phyloP scores from a whole-genome alignment of 768 basidiomycete species.

The Kwoniella pini region DNA sequence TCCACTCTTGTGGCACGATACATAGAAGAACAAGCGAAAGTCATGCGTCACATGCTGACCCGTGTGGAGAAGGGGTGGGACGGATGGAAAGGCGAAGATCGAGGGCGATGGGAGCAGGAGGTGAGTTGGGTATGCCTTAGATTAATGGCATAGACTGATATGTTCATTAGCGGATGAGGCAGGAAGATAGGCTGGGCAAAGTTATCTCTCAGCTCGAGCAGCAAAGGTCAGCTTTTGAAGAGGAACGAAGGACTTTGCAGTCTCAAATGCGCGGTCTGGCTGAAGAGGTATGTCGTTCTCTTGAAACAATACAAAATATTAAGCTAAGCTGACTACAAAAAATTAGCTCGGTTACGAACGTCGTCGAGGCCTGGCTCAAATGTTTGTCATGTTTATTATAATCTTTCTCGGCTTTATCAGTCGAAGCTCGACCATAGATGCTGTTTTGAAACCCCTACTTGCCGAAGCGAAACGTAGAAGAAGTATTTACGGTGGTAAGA shows the following conservation, averaged over 20 bases:
- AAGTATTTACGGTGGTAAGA: constrained; percentile 19
- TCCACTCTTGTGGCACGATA: constrained; percentile 81
- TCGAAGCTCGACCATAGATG: constrained; percentile 36
- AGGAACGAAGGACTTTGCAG: constrained; percentile 70
- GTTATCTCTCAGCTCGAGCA: constrained; percentile 64
- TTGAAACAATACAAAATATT: neutral
- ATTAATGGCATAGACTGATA: constrained; percentile 7
- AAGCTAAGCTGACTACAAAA: neutral
- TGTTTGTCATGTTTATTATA: constrained; percentile 77
- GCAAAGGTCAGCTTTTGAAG: constrained; percentile 67
- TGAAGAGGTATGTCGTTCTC: constrained; percentile 68
- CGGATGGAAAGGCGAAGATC: constrained; percentile 39
- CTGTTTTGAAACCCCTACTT: constrained; percentile 39
- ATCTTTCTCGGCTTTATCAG: constrained; percentile 81
- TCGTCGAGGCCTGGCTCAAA: constrained; percentile 81
- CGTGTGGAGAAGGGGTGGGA: constrained; percentile 39
- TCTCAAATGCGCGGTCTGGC: constrained; percentile 71
- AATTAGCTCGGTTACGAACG: constrained; percentile 80
- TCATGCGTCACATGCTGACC: constrained; percentile 71
- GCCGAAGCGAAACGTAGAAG: constrained; percentile 37
- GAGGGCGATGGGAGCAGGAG: constrained; percentile 41
- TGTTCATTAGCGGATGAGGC: constrained; percentile 37
- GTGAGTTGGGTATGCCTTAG: constrained; percentile 17
- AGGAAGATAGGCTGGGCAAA: constrained; percentile 64
- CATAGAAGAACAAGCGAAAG: constrained; percentile 81